These are phyloP conservation scores for Podospora australis DNA, from an alignment of 495 filamentous ascomycete genomes.

Conservation along the genomic window DNA sequence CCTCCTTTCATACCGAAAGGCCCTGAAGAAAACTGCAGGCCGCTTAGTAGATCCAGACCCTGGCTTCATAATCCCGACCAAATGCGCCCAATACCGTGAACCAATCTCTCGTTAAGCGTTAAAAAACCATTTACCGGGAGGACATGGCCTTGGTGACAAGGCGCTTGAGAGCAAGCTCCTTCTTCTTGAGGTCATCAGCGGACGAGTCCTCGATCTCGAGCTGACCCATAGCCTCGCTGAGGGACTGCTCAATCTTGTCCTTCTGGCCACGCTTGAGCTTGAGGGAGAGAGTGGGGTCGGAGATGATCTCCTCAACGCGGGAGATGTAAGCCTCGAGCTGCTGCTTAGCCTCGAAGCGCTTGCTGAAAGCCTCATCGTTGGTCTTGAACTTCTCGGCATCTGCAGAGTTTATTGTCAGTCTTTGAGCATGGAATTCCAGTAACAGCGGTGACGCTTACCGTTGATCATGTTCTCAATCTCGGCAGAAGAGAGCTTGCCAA, in stretches of 20 bases:
- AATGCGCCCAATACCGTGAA: conserved; percentile 22
- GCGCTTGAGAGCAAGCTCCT: conserved; percentile 97
- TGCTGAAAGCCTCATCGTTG: conserved; percentile 96
- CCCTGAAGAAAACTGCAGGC: background rate
- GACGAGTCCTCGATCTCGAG: conserved; percentile 58
- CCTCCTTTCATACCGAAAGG: conserved; percentile 19
- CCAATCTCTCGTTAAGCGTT: conserved; percentile 22
- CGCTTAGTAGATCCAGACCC: conserved; percentile 14
- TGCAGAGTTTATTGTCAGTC: conserved; percentile 27
- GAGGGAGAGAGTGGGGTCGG: conserved; percentile 89
- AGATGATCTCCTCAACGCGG: conserved; percentile 97
- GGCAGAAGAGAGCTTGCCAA: conserved; percentile 89
- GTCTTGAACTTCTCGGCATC: conserved; percentile 99
- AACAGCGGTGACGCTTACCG: conserved; percentile 45
- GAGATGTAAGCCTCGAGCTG: conserved; percentile 99
- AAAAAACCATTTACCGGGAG: conserved; percentile 57
- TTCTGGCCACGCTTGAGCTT: conserved; percentile 98
- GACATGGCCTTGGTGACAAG: conserved; percentile 96
- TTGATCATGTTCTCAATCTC: conserved; percentile 98
- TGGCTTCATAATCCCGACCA: conserved; percentile 23
- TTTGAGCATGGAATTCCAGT: conserved; percentile 3
- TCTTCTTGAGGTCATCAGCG: conserved; percentile 98
- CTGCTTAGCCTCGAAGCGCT: conserved; percentile 97
- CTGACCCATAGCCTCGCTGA: conserved; percentile 45
- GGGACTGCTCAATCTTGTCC: conserved; percentile 95